These are phyloP conservation scores for Lithospermum erythrorhizon DNA, from an alignment of 257 asterid genomes.

Conservation along the genomic window DNA sequence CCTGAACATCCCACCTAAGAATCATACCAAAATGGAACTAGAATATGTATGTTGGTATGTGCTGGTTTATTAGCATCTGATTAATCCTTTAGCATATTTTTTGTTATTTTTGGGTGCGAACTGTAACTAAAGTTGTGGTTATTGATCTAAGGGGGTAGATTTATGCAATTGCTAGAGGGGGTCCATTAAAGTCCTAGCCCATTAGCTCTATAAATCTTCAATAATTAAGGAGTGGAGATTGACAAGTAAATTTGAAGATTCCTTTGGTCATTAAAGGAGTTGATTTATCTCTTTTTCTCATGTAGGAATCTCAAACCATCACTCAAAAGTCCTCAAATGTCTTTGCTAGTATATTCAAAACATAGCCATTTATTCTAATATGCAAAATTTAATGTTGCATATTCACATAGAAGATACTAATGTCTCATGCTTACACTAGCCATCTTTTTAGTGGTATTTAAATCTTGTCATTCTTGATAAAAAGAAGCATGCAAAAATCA, in stretches of 20 bases:
- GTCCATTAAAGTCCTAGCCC: background rate
- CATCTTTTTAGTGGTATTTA: too few relatives aligned
- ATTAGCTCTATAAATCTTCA: background rate
- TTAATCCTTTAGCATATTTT: too few relatives aligned
- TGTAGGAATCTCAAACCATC: conserved; percentile 6
- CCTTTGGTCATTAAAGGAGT: background rate
- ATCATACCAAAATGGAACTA: too few relatives aligned
- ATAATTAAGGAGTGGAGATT: background rate
- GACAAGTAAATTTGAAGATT: conserved; percentile 2
- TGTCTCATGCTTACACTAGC: background rate
- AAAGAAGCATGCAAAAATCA: too few relatives aligned
- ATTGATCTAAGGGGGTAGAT: background rate
- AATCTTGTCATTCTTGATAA: too few relatives aligned
- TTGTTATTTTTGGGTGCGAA: background rate
- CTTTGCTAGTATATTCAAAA: background rate
- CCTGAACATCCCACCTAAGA: too few relatives aligned
- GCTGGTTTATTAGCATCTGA: too few relatives aligned
- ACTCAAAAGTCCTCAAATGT: background rate
- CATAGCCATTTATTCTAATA: background rate
- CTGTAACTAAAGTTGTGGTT: background rate
- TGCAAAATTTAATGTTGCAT: background rate
- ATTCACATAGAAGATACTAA: background rate
- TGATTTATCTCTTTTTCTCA: background rate
- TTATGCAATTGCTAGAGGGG: background rate
- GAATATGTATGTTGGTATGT: too few relatives aligned